Base-by-base conservation (phyloP, 1,139 yeast genomes). In the Yamadazyma sp. region DNA sequence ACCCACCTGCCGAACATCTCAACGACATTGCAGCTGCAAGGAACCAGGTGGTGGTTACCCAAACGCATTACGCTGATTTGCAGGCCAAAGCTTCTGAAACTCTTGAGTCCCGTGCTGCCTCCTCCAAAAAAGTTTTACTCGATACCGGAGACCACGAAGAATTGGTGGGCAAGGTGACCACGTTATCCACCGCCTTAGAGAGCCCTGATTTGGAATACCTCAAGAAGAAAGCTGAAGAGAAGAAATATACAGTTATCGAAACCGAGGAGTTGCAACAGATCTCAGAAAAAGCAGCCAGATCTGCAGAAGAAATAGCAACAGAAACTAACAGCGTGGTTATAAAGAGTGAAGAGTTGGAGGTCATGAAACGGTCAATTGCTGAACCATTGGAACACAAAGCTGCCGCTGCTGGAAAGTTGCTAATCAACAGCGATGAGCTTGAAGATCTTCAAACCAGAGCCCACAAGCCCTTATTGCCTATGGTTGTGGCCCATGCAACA, bases 1-100 rank as follows among this genome's bases (percentile, higher is more conserved):
- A 53, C 1, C 67, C 73, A 28, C 40, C 56, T 7, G 31, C 51
- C 6, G 64, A 60, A 2, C 64, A 56, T 37, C 38, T 70, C 10
- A 37, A 43, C 7, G 51, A 51, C 9, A 57, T 54, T 28, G 71
- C 74, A 4, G 6, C 14, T 7, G 38, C 34, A 7, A 41, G 42
- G 18, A 42, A 45, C 14, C 55, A 49, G 35, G 44, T 44, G 4
- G 39, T 59, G 5, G 34, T 56, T 1, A 33, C 40, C 17, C 33
- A 34, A 6, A 21, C 34, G 1, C 48, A 50, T 11, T 44, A 41
- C 24, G 21, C 41, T 8, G 31, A 33, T 1, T 39, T 53, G 24
- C 24, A 37, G 13, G 18, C 26, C 8, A 29, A 31, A 14, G 44
- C 48, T 1, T 36, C 33, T 10, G 39, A 41, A 20, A 50, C 57